These are phyloP conservation scores for Agroathelia rolfsii DNA, from an alignment of 1,284 basidiomycete genomes.

Conservation along the genomic window DNA sequence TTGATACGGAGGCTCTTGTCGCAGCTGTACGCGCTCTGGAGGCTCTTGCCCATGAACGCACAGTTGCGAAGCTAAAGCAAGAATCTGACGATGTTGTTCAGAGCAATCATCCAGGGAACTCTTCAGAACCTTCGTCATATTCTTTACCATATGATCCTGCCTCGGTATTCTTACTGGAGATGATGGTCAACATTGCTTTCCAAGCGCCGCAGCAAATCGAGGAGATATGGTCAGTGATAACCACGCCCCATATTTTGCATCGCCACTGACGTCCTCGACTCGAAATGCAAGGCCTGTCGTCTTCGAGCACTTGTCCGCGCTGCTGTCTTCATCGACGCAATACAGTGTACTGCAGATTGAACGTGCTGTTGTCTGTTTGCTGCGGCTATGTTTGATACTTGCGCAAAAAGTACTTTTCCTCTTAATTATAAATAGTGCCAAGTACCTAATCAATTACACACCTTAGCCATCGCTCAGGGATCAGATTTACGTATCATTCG, in stretches of 20 bases:
- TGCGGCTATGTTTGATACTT: slow-evolving; percentile 73
- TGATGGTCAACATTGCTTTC: slow-evolving; percentile 81
- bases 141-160: slow-evolving; percentile 87
- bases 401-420: slow-evolving; percentile 54
- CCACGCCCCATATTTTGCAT: not conserved
- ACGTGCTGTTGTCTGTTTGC: slow-evolving; percentile 86
- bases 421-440: slow-evolving; percentile 10
- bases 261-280: slow-evolving; percentile 3
- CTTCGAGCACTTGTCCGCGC: slow-evolving; percentile 81
- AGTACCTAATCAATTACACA: slow-evolving; percentile 4
- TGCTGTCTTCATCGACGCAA: slow-evolving; percentile 69
- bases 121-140: slow-evolving; percentile 27
- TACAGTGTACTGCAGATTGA: slow-evolving; percentile 91
- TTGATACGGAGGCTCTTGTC: slow-evolving; percentile 70
- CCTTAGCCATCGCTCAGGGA: slow-evolving; percentile 67
- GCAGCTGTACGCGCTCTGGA: slow-evolving; percentile 84
- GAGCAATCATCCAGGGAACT: slow-evolving; percentile 21
- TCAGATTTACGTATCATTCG: slow-evolving; percentile 89
- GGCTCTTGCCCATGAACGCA: slow-evolving; percentile 79
- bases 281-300: slow-evolving; percentile 67
- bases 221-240: slow-evolving; percentile 77
- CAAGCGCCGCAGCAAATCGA: slow-evolving; percentile 71
- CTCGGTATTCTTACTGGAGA: slow-evolving; percentile 89
- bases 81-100: slow-evolving; percentile 45
- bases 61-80: slow-evolving; percentile 64